Evolutionary conservation across 2,329 filamentous ascomycete species (phyloP).

Genomic region (Shiraia sp.): DNA sequence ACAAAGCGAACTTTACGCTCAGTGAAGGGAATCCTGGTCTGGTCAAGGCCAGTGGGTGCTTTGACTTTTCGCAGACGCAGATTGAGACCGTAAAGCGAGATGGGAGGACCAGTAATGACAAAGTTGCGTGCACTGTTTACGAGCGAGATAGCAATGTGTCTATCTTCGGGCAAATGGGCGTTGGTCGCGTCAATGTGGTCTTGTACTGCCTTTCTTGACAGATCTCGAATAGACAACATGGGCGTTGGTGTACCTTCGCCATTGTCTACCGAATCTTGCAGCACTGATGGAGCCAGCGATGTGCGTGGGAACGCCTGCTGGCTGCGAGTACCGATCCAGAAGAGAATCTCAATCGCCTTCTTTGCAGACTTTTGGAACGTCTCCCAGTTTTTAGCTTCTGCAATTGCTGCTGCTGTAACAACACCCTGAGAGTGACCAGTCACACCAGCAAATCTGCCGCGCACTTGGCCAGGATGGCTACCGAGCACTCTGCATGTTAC

Average conservation of each 20-base stretch:
- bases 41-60: slow-evolving; percentile 94
- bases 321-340: slow-evolving; percentile 97
- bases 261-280: slow-evolving; percentile 91
- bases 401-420: slow-evolving; percentile 88
- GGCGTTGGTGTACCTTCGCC: slow-evolving; percentile 95
- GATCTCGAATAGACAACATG: slow-evolving; percentile 96
- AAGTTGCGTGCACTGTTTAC: slow-evolving; percentile 97
- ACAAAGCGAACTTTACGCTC: slow-evolving; percentile 96
- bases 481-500: slow-evolving; percentile 92
- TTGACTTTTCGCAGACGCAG: slow-evolving; percentile 94
- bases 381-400: slow-evolving; percentile 90
- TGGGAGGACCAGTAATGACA: slow-evolving; percentile 93
- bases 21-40: slow-evolving; percentile 90
- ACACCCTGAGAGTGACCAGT: slow-evolving; percentile 98
- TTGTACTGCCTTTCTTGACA: slow-evolving; percentile 85
- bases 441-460: slow-evolving; percentile 81
- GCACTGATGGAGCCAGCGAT: slow-evolving; percentile 84
- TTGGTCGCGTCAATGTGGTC: slow-evolving; percentile 97
- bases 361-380: slow-evolving; percentile 80
- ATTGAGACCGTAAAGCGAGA: slow-evolving; percentile 95
- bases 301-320: slow-evolving; percentile 97
- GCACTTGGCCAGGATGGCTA: slow-evolving; percentile 83
- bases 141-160: slow-evolving; percentile 92
- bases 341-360: slow-evolving; percentile 86
- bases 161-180: slow-evolving; percentile 87